Evolutionary conservation across 2,329 filamentous ascomycete species (phyloP).

Genomic region (Ceratocystis huliohia): DNA sequence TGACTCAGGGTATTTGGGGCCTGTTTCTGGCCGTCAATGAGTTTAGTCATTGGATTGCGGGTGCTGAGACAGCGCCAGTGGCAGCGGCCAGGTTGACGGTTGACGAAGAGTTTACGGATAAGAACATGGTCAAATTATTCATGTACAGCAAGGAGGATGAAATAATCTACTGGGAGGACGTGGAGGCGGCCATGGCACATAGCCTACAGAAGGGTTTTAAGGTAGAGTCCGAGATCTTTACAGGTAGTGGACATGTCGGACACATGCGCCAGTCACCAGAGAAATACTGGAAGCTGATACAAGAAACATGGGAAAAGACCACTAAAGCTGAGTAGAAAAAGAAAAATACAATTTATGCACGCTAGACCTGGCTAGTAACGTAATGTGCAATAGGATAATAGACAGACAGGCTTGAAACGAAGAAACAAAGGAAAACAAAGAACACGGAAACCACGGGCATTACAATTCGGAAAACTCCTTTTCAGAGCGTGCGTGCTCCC

Average conservation of each 20-base stretch:
- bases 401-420: neutral
- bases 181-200: conserved; percentile 40
- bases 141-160: conserved; percentile 47
- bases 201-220: conserved; percentile 38
- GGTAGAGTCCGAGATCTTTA: conserved; percentile 40
- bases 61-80: conserved; percentile 31
- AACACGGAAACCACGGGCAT: neutral
- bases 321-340: neutral
- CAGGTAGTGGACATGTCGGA: conserved; percentile 47
- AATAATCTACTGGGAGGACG: conserved; percentile 43
- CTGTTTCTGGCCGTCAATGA: conserved; percentile 30
- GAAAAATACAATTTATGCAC: neutral
- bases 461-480: conserved; percentile 13
- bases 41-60: conserved; percentile 28
- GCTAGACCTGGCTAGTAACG: neutral
- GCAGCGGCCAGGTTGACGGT: conserved; percentile 27
- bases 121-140: conserved; percentile 38
- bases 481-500: conserved; percentile 22
- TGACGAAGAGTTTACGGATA: conserved; percentile 29
- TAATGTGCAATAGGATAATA: neutral
- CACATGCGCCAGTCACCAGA: conserved; percentile 45
- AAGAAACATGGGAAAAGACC: conserved; percentile 13
- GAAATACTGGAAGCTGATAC: conserved; percentile 41
- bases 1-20: conserved; percentile 38
- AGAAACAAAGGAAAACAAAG: neutral